Conservation (phyloP, 176 grass and related monocot genomes). For the Areca catechu region DNA sequence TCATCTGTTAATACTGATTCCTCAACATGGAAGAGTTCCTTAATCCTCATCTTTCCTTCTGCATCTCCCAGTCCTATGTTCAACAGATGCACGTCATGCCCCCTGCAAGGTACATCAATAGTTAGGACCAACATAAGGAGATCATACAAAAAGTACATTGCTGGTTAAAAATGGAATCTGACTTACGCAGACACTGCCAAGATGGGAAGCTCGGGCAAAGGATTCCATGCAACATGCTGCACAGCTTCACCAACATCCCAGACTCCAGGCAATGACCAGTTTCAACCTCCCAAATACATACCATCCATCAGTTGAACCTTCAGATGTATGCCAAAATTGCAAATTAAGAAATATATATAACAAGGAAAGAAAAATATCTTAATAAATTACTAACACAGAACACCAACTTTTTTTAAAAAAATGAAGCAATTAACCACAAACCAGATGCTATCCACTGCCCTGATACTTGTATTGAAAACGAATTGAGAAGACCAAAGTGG, state of each 20-base stretch:
- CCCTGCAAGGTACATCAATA: conserved; percentile 26
- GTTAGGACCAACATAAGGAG: not conserved
- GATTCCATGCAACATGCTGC: conserved; percentile 75
- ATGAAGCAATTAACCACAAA: conserved; percentile 21
- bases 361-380: not conserved
- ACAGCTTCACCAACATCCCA: conserved; percentile 71
- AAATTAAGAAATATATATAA: not conserved
- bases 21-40: conserved; percentile 40
- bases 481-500: conserved; percentile 61
- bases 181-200: conserved; percentile 77
- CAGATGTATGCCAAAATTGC: conserved; percentile 1
- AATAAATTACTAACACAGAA: not conserved
- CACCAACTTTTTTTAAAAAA: conserved; percentile 2
- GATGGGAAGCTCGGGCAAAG: conserved; percentile 60
- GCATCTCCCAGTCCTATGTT: conserved; percentile 64
- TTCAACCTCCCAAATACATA: conserved; percentile 93
- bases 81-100: conserved; percentile 67
- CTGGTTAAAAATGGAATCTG: conserved; percentile 3
- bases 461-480: conserved; percentile 66
- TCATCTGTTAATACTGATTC: conserved; percentile 45
- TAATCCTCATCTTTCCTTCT: conserved; percentile 59
- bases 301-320: conserved; percentile 87
- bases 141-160: conserved; percentile 21
- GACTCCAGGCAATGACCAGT: conserved; percentile 66
- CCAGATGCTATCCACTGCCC: conserved; percentile 92